Evolutionary conservation across 768 basidiomycete species (phyloP), one percentile per base, ranked within the genome.

Genomic region (Galerina sulciceps): DNA sequence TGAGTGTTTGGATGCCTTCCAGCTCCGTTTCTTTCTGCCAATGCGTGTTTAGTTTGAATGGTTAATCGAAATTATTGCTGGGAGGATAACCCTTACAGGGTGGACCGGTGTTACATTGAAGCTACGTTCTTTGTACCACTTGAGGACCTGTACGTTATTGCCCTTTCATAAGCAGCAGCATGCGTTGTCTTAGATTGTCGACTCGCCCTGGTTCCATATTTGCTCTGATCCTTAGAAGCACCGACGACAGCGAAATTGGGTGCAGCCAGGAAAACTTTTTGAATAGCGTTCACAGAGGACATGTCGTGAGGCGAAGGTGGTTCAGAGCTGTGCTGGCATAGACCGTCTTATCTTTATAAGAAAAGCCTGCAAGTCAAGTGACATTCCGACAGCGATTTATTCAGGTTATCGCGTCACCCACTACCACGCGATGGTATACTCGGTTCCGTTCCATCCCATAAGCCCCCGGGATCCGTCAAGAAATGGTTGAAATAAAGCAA

Each of bases 241-340:
- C 93, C 93, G 13, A 92, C 85, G 23, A 94, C 92, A 34, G 91
- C 93, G 55, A 81, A 95, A 59, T 76, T 69, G 6, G 87, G 78
- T 11, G 85, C 82, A 8, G 82, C 76, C 41, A 94, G 69, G 73
- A 94, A 94, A 64, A 80, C 75, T 57, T 83, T 82, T 57, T 86
- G 79, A 42, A 76, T 66, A 61, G 74, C 67, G 57, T 68, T 65
- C 18, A 74, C 64, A 36, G 62, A 66, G 34, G 66, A 60, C 62
- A 72, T 68, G 42, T 56, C 59, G 31, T 46, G 35, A 59, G 26
- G 36, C 47, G 45, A 45, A 23, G 31, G 49, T 44, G 17, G 42
- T 5, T 11, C 14, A 14, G 14, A 47, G 11, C 5, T 22, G 46
- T 41, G 57, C 61, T 55, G 53, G 61, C 57, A 58, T 18, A 31